Percentiles rank a stretch among this genome's conserved stretches.
phyloP scores from a whole-genome alignment of 129 eudicot genomes.

The Lonicera japonica region DNA sequence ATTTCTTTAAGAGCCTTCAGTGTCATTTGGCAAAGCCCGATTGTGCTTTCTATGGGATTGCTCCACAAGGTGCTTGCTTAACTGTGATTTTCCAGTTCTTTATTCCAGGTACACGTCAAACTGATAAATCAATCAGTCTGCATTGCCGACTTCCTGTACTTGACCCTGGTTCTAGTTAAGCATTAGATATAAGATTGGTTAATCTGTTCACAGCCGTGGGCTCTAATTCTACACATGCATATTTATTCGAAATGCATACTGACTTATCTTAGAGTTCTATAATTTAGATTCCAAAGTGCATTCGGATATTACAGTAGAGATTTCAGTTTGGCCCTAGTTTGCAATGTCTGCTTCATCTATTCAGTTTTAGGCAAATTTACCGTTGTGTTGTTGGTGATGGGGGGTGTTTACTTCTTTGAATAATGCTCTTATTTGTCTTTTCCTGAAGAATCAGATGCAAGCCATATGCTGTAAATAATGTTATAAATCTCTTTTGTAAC shows the following conservation, averaged over 20 bases:
- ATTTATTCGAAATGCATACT: not conserved
- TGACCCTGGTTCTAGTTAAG: slow-evolving; percentile 66
- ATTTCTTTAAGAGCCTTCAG: slow-evolving; percentile 74
- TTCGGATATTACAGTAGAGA: not conserved
- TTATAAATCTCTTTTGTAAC: too few relatives aligned
- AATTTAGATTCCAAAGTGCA: not conserved
- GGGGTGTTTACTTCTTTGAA: not conserved
- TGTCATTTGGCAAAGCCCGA: slow-evolving; percentile 89
- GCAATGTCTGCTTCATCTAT: not conserved
- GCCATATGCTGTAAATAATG: too few relatives aligned
- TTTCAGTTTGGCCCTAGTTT: not conserved
- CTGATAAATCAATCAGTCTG: slow-evolving; percentile 81
- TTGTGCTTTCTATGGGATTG: slow-evolving; percentile 86
- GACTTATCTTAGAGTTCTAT: not conserved
- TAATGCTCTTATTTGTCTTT: too few relatives aligned
- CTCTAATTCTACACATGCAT: not conserved
- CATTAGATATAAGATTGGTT: not conserved
- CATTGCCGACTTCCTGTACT: slow-evolving; percentile 97
- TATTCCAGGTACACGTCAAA: slow-evolving; percentile 77
- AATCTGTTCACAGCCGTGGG: not conserved
- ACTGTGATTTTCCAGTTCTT: slow-evolving; percentile 85
- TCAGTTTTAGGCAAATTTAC: not conserved
- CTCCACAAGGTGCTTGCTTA: slow-evolving; percentile 66
- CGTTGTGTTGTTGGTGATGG: not conserved
- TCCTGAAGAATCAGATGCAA: too few relatives aligned